phyloP scores from a whole-genome alignment of 106 monocot species.

The Platanthera guangdongensis region DNA sequence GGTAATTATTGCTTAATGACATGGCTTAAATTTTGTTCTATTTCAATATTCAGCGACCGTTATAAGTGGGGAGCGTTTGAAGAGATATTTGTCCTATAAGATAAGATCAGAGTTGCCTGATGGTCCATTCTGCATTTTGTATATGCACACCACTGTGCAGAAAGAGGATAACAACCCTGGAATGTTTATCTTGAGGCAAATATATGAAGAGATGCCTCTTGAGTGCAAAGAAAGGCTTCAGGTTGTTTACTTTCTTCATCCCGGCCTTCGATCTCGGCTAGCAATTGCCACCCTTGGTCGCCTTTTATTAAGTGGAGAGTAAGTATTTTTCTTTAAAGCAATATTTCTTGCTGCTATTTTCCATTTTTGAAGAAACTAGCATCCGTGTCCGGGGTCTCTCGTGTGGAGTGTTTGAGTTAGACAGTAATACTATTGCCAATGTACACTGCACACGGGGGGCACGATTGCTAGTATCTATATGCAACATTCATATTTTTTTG shows the following conservation, averaged over 20 bases:
- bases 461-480: too few relatives aligned
- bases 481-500: too few relatives aligned
- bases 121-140: slow-evolving; percentile 75
- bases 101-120: slow-evolving; percentile 48
- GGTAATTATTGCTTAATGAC: not conserved
- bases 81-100: slow-evolving; percentile 69
- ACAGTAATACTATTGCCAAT: too few relatives aligned
- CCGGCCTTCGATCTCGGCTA: slow-evolving; percentile 75
- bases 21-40: not conserved
- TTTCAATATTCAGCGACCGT: slow-evolving; percentile 40
- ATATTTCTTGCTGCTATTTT: not conserved
- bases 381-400: too few relatives aligned
- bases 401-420: too few relatives aligned
- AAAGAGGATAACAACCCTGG: slow-evolving; percentile 92
- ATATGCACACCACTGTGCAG: slow-evolving; percentile 77
- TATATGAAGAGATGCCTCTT: slow-evolving; percentile 81
- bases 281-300: slow-evolving; percentile 80
- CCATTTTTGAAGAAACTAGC: not conserved
- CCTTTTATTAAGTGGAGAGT: slow-evolving; percentile 83
- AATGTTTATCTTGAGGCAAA: slow-evolving; percentile 61
- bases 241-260: slow-evolving; percentile 86
- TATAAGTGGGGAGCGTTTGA: slow-evolving; percentile 68
- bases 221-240: slow-evolving; percentile 71
- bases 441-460: too few relatives aligned
- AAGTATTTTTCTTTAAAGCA: slow-evolving; percentile 17